Conservation (phyloP, 1,284 basidiomycete species). For the Ganoderma lingzhi region DNA sequence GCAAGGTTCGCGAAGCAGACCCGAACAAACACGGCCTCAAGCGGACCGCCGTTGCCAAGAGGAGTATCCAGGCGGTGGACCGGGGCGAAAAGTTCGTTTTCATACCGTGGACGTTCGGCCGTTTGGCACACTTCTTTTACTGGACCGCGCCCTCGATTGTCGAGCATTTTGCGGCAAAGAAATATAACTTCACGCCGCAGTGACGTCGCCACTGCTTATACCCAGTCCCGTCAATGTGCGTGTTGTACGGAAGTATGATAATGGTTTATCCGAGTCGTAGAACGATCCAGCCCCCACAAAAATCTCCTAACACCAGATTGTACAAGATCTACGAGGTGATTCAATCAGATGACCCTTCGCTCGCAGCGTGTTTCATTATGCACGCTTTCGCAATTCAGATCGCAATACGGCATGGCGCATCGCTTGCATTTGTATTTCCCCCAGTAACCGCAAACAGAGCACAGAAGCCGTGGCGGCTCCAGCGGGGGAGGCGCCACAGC, state of each 20-base stretch:
- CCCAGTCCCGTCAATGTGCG: background rate
- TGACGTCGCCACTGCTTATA: constrained; percentile 5
- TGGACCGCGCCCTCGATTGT: constrained; percentile 68
- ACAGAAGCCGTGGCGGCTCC: constrained; percentile 62
- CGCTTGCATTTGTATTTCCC: constrained; percentile 67
- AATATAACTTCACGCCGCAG: constrained; percentile 51
- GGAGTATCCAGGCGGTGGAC: constrained; percentile 69
- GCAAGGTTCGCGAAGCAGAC: constrained; percentile 58
- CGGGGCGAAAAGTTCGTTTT: constrained; percentile 61
- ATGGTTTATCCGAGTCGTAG: background rate
- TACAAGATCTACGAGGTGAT: background rate
- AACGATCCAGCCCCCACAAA: background rate
- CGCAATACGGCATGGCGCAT: constrained; percentile 68
- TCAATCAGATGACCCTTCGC: constrained; percentile 53
- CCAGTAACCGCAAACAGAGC: constrained; percentile 76
- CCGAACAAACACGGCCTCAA: constrained; percentile 66
- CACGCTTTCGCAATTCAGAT: constrained; percentile 59
- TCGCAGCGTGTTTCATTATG: constrained; percentile 73
- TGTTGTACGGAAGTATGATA: constrained; percentile 1
- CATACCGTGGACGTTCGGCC: constrained; percentile 51
- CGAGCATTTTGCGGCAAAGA: constrained; percentile 62
- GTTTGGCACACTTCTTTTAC: constrained; percentile 58
- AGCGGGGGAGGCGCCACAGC: constrained; percentile 55
- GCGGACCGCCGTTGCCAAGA: constrained; percentile 58
- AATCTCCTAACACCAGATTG: background rate